Evolutionary conservation across 2,329 filamentous ascomycete genomes (phyloP), one percentile per base, ranked within the genome.

Genomic region (Aspergillus phoenicis): DNA sequence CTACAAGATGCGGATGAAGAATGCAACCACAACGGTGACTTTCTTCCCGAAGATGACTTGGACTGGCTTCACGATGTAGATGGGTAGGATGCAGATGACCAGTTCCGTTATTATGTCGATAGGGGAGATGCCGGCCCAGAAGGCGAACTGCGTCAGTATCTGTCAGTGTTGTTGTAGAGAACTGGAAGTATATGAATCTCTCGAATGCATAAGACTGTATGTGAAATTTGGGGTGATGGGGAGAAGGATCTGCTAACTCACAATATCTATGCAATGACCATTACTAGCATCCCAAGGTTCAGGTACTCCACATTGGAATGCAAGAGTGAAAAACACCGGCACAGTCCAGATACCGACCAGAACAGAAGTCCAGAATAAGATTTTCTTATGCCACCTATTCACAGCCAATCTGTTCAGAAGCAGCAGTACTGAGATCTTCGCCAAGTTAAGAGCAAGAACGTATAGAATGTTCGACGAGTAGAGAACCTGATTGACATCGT

Each of bases 71-170:
- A 54, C 52, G 11, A 54, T 26, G 38, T 28, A 54, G 8, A 54
- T 54, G 0, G 52, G 52, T 5, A 54, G 52, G 11, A 41, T 41
- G 52, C 36, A 54, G 20, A 43, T 39, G 8, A 41, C 22, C 3
- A 41, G 11, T 10, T 54, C 52, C 4, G 33, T 39, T 20, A 54
- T 54, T 22, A 54, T 39, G 26, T 54, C 52, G 10, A 54, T n/a
- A 5, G 52, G 52, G 24, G 38, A 8, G 36, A 54, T 54, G 22
- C 33, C 52, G 38, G 22, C 24, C 52, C 52, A 54, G 52, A 54
- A 54, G 36, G 41, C n/a, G 52, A 39, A 54, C 52, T 54, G 36
- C 8, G 13, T 5, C 4, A 11, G 11, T 17, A 22, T 6, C 5
- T 10, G 20, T 39, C 28, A 41, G 33, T 28, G 20, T 8, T 5